Evolutionary conservation across 768 basidiomycete species (phyloP).

Genomic region (Pleurotus ostreatus): DNA sequence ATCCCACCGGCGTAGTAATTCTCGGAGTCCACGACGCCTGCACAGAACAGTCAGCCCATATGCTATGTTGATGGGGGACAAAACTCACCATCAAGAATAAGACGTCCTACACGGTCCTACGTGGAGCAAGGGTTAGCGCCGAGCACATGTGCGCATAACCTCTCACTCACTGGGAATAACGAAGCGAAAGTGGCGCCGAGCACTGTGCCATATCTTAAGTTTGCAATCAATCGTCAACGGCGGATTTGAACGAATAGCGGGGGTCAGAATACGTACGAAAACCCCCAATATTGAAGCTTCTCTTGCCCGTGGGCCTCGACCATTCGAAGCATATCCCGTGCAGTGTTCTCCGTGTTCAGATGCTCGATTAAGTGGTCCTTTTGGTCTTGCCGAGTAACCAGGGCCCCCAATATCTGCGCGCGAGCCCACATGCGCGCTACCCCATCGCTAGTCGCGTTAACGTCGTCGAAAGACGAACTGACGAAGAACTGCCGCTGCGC

Average conservation of each 20-base stretch:
- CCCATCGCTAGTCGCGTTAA: slow-evolving; percentile 20
- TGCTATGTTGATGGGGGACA: background rate
- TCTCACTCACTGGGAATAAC: slow-evolving; percentile 26
- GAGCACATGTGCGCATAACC: background rate
- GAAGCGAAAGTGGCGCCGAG: slow-evolving; percentile 29
- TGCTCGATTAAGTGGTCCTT: slow-evolving; percentile 19
- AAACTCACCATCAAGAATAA: slow-evolving; percentile 24
- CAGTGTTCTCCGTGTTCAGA: slow-evolving; percentile 29
- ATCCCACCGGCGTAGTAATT: slow-evolving; percentile 19
- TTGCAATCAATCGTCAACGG: too few relatives aligned
- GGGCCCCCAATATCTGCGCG: slow-evolving; percentile 23
- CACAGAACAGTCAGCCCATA: background rate
- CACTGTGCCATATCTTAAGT: slow-evolving; percentile 19
- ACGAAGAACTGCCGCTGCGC: slow-evolving; percentile 27
- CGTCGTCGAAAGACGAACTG: slow-evolving; percentile 3
- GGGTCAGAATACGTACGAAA: too few relatives aligned
- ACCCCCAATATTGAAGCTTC: too few relatives aligned
- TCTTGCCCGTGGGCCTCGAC: too few relatives aligned
- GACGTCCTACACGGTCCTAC: slow-evolving; percentile 25
- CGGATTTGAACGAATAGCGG: too few relatives aligned
- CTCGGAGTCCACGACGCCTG: slow-evolving; percentile 19
- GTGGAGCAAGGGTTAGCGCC: background rate
- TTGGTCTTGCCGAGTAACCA: slow-evolving; percentile 25
- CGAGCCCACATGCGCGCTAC: slow-evolving; percentile 28
- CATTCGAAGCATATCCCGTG: too few relatives aligned